Evolutionary conservation across 495 filamentous ascomycete species (phyloP).

Genomic region (Friedmanniomyces simplex): DNA sequence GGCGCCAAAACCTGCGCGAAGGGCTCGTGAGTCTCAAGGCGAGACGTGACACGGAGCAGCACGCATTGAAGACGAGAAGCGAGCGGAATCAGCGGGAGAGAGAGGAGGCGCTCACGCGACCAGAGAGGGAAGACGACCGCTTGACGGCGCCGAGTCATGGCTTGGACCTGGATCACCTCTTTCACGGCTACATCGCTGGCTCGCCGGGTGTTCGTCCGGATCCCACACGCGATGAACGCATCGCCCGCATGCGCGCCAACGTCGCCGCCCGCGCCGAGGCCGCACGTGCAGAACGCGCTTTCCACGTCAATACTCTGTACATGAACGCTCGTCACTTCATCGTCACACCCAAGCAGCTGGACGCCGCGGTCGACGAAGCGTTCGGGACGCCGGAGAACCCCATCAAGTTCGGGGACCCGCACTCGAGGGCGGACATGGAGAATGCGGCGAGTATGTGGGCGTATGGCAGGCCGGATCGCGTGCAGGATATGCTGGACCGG

Average conservation of each 20-base stretch:
- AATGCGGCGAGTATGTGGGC: conserved; percentile 46
- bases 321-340: conserved; percentile 57
- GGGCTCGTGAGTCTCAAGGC: conserved; percentile 47
- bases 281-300: conserved; percentile 35
- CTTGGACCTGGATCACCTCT: conserved; percentile 22
- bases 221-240: conserved; percentile 38
- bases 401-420: conserved; percentile 18
- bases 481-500: conserved; percentile 37
- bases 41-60: conserved; percentile 43
- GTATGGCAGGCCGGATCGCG: conserved; percentile 41
- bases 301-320: conserved; percentile 51
- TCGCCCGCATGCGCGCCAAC: conserved; percentile 36
- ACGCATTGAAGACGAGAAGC: conserved; percentile 30
- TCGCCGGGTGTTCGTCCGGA: conserved; percentile 32
- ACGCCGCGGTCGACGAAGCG: conserved; percentile 48
- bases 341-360: conserved; percentile 49
- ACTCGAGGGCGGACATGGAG: conserved; percentile 22
- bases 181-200: conserved; percentile 4
- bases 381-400: conserved; percentile 47
- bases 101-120: conserved; percentile 38
- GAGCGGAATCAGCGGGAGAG: conserved; percentile 34
- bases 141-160: conserved; percentile 37
- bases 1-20: conserved; percentile 54
- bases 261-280: conserved; percentile 31
- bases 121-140: conserved; percentile 49